Evolutionary conservation across 441 rosid genomes (phyloP), one percentile per base, ranked within the genome.

Genomic region (Pelargonium myrrhifolium): DNA sequence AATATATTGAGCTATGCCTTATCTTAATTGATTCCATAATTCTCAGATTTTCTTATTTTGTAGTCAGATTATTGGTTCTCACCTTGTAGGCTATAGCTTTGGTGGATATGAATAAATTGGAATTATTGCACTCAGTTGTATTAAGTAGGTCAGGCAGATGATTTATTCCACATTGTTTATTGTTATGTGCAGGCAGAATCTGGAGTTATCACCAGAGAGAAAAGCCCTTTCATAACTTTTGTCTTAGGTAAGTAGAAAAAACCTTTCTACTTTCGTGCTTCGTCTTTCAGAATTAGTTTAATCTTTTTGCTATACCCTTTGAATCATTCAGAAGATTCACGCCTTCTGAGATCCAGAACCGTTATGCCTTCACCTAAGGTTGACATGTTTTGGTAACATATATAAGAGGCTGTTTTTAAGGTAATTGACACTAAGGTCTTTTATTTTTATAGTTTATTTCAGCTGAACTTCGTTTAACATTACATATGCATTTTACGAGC

Each of bases 201-300:
- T 68, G 75, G 68, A 74, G 35, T 69, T 24, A 74, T 59, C 24
- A 35, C 73, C 64, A 74, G 75, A 68, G 86, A 74, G 77, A 85
- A 78, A 79, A 64, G 72, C 68, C 88, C 84, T 15, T 89, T 87
- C 73, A 87, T 91, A 65, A 84, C 90, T 65, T 93, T 93, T 74
- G 97, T 93, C 56, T 72, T 93, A 53, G 99, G 99, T 89, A 68
- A 81, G 37, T 31, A 31, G 37, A 31, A 31, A 31, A 31, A 55
- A 15, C 37, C 55, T 55, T 28, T 35, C 31, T 14, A 15, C 66
- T 61, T 43, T 60, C 56, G 47, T 61, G 2, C 4, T 21, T 15
- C 58, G 14, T 0, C 18, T 42, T 28, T 20, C 55, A 42, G 66
- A 14, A 20, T 58, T 28, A 31, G 60, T 70, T 58, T 10, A 47